Evolutionary conservation across 2,329 filamentous ascomycete species (phyloP).

Genomic region (Xylariaceae sp.): DNA sequence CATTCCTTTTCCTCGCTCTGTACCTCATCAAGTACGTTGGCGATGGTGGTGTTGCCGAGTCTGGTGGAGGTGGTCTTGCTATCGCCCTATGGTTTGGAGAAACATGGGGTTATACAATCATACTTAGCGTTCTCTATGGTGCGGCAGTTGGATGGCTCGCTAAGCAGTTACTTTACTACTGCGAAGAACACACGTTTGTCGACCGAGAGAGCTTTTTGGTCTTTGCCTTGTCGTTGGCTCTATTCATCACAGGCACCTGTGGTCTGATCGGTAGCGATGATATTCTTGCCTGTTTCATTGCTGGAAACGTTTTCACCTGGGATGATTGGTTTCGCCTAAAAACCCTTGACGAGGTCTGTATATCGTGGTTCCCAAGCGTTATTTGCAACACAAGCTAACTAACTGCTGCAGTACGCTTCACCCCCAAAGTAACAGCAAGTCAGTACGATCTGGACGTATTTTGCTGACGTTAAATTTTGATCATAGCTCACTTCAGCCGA

Average conservation of each 20-base stretch:
- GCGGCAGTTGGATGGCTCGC: constrained; percentile 79
- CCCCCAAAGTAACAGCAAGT: background rate
- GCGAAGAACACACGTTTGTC: constrained; percentile 80
- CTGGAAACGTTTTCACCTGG: constrained; percentile 89
- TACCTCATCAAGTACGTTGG: constrained; percentile 82
- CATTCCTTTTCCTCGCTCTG: constrained; percentile 83
- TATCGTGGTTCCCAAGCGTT: background rate
- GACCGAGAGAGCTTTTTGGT: constrained; percentile 88
- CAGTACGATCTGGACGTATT: background rate
- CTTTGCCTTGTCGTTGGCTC: constrained; percentile 81
- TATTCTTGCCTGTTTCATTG: constrained; percentile 89
- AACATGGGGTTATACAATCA: constrained; percentile 83
- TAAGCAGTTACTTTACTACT: constrained; percentile 83
- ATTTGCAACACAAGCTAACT: constrained; percentile 17
- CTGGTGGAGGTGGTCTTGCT: constrained; percentile 68
- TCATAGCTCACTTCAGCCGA: constrained; percentile 78
- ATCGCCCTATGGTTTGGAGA: constrained; percentile 85
- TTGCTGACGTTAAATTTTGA: constrained; percentile 24
- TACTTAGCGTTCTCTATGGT: constrained; percentile 81
- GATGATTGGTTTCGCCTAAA: constrained; percentile 94
- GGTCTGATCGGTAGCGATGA: constrained; percentile 89
- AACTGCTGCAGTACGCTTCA: constrained; percentile 32
- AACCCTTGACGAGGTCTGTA: constrained; percentile 74
- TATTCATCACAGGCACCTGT: constrained; percentile 87
- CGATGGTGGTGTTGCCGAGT: constrained; percentile 58